Conservation (phyloP, 1,139 yeast species). For the Meyerozyma sp. region DNA sequence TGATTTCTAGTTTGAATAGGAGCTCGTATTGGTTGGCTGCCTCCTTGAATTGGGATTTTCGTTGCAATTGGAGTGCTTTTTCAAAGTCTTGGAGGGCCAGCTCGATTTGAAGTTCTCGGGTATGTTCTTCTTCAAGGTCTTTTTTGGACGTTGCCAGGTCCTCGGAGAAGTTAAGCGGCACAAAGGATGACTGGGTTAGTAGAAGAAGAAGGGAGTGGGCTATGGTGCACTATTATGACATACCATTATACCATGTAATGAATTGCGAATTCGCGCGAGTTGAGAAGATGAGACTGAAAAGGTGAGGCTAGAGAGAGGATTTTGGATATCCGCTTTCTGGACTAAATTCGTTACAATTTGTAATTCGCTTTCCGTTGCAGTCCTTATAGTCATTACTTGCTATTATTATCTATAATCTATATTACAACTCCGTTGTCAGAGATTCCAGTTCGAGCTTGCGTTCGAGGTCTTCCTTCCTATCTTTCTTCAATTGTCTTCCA, state of each 20-base stretch:
- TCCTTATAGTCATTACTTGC: neutral
- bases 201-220: neutral
- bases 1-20: slow-evolving; percentile 63
- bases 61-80: slow-evolving; percentile 60
- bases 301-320: too few species aligned
- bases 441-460: neutral
- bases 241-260: neutral
- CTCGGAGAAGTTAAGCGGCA: slow-evolving; percentile 72
- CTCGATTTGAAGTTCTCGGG: slow-evolving; percentile 84
- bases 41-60: slow-evolving; percentile 35
- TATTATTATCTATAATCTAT: neutral
- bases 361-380: too few species aligned
- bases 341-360: neutral
- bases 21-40: slow-evolving; percentile 57
- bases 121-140: slow-evolving; percentile 76
- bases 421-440: neutral
- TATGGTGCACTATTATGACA: neutral
- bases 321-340: too few species aligned
- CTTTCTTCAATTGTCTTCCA: neutral
- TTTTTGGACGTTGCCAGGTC: slow-evolving; percentile 51
- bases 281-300: neutral
- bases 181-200: slow-evolving; percentile 52
- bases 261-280: neutral
- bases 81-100: slow-evolving; percentile 78
- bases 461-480: neutral